phyloP scores from a whole-genome alignment of 1,139 yeast species.

The Geotrichum restrictum region DNA sequence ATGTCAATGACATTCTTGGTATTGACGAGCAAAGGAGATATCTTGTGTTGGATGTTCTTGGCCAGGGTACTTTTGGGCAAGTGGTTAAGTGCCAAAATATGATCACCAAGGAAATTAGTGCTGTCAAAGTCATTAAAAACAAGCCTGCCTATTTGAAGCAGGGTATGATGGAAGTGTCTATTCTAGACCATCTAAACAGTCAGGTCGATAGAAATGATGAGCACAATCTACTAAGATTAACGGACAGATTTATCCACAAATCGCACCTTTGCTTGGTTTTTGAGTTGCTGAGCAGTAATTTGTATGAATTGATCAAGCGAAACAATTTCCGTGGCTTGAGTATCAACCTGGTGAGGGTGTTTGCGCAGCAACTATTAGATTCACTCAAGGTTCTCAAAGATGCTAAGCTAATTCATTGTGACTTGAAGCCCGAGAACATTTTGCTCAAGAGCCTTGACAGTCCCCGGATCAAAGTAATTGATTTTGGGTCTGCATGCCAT shows the following conservation, averaged over 20 bases:
- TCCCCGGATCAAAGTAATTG: conserved; percentile 89
- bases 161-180: conserved; percentile 83
- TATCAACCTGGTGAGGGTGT: conserved; percentile 70
- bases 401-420: conserved; percentile 89
- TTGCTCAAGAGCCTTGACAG: conserved; percentile 74
- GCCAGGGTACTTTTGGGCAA: conserved; percentile 98
- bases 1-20: conserved; percentile 91
- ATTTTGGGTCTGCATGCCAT: conserved; percentile 95
- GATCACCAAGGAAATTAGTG: conserved; percentile 81
- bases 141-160: conserved; percentile 90
- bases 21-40: conserved; percentile 79
- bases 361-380: conserved; percentile 76
- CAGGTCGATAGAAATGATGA: conserved; percentile 65
- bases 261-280: conserved; percentile 91
- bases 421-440: conserved; percentile 92
- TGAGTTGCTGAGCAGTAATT: conserved; percentile 80
- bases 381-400: conserved; percentile 76
- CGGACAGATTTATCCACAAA: conserved; percentile 88
- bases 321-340: conserved; percentile 90
- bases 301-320: conserved; percentile 87
- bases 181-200: conserved; percentile 74
- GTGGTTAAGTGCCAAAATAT: conserved; percentile 96
- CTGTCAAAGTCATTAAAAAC: conserved; percentile 91
- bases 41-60: conserved; percentile 82
- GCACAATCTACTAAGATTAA: conserved; percentile 69